Base-by-base conservation (phyloP, 2,329 filamentous ascomycete species). In the Fusarium sp. region DNA sequence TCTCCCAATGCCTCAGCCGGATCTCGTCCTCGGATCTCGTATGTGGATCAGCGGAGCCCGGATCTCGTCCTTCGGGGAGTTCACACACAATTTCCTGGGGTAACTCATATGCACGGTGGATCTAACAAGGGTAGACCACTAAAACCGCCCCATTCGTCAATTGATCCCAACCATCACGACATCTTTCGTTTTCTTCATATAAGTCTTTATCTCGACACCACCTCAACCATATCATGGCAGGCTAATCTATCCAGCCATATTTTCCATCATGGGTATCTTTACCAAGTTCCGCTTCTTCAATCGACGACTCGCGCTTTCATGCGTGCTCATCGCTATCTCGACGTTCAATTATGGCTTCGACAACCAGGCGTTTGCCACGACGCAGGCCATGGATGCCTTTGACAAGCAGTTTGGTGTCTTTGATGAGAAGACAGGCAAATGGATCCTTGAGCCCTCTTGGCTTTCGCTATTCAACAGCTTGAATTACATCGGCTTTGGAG, bases 341-440 rank as follows among this genome's bases (percentile, higher is more conserved):
- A 75, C 74, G 1, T 77, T 81, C 60, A 82, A 81, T 63, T 82
- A 81, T 75, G 80, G 80, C 51, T 80, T 82, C 16, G 80, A 82
- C 54, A 80, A 81, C 51, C 77, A 80, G 59, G 80, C 74, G 1
- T 80, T 80, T 50, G 74, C 78, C 2, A 78, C 75, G 0, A 74
- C 71, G 0, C 80, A 82, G 62, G 77, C 80, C 3, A 82, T 81
- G 80, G 68, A 75, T 8, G 55, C 77, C 2, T 82, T 80, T 46
- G 72, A 73, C 4, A 69, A 65, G 30, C 74, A 79, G n/a, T 81
- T 81, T 45, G 79, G 80, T 0, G 63, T 71, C 2, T 77, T 69
- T 27, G 60, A 80, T 37, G 64, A 45, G 62, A 54, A 32, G 20
- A 69, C 58, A 3, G 66, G 70, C 4, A 54, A 63, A 4, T 81